Conservation (phyloP, 805 yeast species). For the Candida railenensis region DNA sequence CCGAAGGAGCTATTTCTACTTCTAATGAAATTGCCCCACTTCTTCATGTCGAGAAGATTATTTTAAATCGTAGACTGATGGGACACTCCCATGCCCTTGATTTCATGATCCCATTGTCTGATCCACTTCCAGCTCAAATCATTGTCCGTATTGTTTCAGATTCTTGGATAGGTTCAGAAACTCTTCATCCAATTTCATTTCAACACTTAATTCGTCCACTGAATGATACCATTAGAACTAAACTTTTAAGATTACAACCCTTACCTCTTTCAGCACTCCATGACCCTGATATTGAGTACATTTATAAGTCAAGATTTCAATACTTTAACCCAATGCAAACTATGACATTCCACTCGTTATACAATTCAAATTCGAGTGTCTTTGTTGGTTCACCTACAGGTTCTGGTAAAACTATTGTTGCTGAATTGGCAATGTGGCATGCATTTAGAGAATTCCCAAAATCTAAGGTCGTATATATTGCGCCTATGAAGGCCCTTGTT, state of each 20-base stretch:
- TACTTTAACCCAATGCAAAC: constrained; percentile 99
- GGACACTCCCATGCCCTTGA: constrained; percentile 35
- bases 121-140: constrained; percentile 88
- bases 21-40: constrained; percentile 61
- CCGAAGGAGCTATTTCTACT: neutral
- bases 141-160: constrained; percentile 80
- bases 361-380: constrained; percentile 73
- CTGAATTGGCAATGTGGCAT: constrained; percentile 96
- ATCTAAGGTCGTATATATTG: constrained; percentile 79
- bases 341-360: constrained; percentile 88
- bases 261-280: constrained; percentile 81
- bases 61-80: constrained; percentile 63
- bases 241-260: constrained; percentile 77
- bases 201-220: constrained; percentile 88
- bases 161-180: constrained; percentile 85
- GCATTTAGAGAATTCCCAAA: constrained; percentile 83
- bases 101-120: constrained; percentile 87
- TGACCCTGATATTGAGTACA: constrained; percentile 59
- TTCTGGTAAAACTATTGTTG: constrained; percentile 96
- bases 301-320: constrained; percentile 66
- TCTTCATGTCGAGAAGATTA: constrained; percentile 78
- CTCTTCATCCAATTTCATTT: constrained; percentile 75
- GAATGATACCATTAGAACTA: constrained; percentile 83
- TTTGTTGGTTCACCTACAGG: constrained; percentile 99
- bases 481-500: constrained; percentile 87